Evolutionary conservation across 257 asterid genomes (phyloP), one percentile per base, ranked within the genome.

Genomic region (Misopates orontium): DNA sequence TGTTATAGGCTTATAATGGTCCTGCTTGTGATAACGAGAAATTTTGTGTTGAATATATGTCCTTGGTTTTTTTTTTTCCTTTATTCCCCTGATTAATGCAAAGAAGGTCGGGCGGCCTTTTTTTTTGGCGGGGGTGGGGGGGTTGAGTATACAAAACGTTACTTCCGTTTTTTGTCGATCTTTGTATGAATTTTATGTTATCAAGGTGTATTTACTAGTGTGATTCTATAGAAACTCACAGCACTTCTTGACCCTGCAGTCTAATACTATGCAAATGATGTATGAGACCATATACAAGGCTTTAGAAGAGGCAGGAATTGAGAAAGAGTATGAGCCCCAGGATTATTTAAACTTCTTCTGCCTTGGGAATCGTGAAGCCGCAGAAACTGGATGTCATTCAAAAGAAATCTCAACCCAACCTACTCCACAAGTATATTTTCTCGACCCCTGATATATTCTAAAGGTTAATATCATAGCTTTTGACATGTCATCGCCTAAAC

Each of bases 181-280:
- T 28, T 28, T 2, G 36, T 6, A 28, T 6, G 9, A 42, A 8
- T 36, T 8, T 36, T 3, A 36, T 36, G 42, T 1, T 4, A 36
- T 36, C 10, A 5, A 36, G 42, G 8, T 36, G 42, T 36, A 36
- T 36, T 36, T 36, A 8, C 42, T 36, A 1, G 42, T 4, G 42
- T 36, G 4, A 36, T 8, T 36, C 10, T 9, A 36, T 36, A 42
- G 16, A 42, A 36, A 55, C 74, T 65, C 44, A 66, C 40, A 12
- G 12, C 25, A n/a, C 47, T 40, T 58, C 59, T 42, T 18, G 42
- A 62, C n/a, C 50, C 22, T 79, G 83, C 91, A 89, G 98, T 73
- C 85, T 57, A 87, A 89, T 21, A 92, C 98, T 55, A 92, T 89
- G 98, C 98, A 92, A 72, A 92, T 92, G 98, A 92, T 92, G 98